These are phyloP conservation scores for Rubia tinctorum DNA, from an alignment of 305 asterid species.

Conservation along the genomic window DNA sequence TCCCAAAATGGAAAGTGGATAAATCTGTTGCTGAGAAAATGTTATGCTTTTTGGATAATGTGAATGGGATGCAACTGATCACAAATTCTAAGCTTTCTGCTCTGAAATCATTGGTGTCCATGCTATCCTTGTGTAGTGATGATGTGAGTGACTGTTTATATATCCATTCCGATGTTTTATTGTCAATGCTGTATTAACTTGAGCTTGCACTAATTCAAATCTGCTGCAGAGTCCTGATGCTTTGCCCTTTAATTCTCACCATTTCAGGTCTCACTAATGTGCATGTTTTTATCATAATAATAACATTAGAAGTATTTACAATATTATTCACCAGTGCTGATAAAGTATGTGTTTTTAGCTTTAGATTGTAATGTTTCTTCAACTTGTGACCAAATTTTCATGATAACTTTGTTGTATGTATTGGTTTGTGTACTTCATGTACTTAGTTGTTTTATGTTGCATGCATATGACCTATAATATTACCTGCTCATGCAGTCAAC, in stretches of 20 bases:
- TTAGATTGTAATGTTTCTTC: neutral
- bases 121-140: conserved; percentile 40
- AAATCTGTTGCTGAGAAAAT: conserved; percentile 63
- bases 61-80: conserved; percentile 50
- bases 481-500: conserved; percentile 53
- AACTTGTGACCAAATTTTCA: neutral
- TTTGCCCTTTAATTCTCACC: neutral
- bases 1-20: conserved; percentile 61
- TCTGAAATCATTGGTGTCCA: conserved; percentile 59
- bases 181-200: neutral
- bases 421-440: neutral
- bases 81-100: conserved; percentile 74
- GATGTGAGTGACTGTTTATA: conserved; percentile 44
- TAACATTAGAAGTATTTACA: neutral
- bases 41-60: conserved; percentile 60
- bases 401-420: neutral
- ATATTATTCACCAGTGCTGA: too few species aligned
- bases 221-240: neutral
- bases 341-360: neutral
- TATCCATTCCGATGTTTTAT: neutral
- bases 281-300: neutral
- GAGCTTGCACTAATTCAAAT: neutral
- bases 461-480: conserved; percentile 8
- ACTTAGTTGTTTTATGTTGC: neutral
- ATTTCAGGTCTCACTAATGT: neutral